A percentile compares a stretch with the other conserved stretches of the same genome.
Evolutionary conservation across 2,329 filamentous ascomycete species (phyloP).

Genomic region (Hypoxylon sp.): DNA sequence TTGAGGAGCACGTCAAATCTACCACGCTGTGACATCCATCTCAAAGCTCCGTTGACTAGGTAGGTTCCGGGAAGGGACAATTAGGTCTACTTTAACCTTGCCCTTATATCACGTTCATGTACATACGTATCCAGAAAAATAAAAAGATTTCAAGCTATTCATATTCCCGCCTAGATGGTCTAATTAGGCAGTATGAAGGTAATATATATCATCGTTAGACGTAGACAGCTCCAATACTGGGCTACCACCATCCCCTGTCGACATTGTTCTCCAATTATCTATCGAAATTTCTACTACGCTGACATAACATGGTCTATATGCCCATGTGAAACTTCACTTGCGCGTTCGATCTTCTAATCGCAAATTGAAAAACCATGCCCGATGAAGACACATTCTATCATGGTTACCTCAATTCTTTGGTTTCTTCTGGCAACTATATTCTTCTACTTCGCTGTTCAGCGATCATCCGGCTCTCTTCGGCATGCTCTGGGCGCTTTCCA

Average conservation of each 20-base stretch:
- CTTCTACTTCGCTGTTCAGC: conserved; percentile 26
- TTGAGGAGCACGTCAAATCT: too few relatives aligned
- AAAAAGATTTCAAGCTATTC: too few relatives aligned
- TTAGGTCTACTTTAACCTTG: too few relatives aligned
- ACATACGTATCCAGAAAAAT: too few relatives aligned
- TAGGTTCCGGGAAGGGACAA: too few relatives aligned
- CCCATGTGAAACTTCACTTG: neutral
- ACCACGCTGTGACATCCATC: too few relatives aligned
- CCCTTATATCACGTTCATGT: too few relatives aligned
- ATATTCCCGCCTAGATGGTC: too few relatives aligned
- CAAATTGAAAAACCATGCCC: neutral
- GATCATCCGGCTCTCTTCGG: neutral
- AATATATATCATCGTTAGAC: too few relatives aligned
- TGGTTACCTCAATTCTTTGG: conserved; percentile 3
- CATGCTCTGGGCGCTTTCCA: neutral
- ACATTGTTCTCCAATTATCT: neutral
- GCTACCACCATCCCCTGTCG: neutral
- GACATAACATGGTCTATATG: neutral
- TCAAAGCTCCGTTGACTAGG: too few relatives aligned
- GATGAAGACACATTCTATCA: neutral
- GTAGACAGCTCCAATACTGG: too few relatives aligned
- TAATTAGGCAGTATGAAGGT: too few relatives aligned
- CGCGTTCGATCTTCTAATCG: neutral
- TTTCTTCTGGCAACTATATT: conserved; percentile 14
- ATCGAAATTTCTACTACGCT: neutral